Evolutionary conservation across 805 yeast species (phyloP), one percentile per base, ranked within the genome.

Genomic region (Saccharomyces mikatae): DNA sequence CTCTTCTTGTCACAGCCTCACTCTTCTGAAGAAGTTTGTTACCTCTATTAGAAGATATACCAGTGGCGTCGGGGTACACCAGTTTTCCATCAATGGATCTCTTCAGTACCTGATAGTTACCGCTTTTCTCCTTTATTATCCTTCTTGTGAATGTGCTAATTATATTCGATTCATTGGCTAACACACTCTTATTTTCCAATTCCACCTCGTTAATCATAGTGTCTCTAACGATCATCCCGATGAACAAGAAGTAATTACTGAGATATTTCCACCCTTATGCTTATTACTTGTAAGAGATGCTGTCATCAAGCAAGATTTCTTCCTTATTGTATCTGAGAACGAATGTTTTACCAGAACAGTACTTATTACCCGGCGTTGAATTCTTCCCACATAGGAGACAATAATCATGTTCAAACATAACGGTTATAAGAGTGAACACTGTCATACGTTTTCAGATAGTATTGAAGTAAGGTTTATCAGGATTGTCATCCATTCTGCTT

Each of bases 21-120:
- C 84, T 74, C 1, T 78, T 78, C 48, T 76, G 76, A 51, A 80
- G 76, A 32, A 83, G 71, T 63, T 83, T 83, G 56, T 78, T 78
- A 9, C 87, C 87, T 52, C 87, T 71, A 60, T 83, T 83, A 0
- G 80, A 71, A 1, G 71, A 64, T 21, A 73, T 70, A 4, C 76
- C 75, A 2, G 64, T 57, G 1, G 66, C 58, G 6, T 63, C 60
- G 2, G 64, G 65, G 48, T 59, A 70, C 8, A 67, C 56, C 5
- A 50, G 6, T 1, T 50, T 48, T 2, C 71, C 68, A 54, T 68
- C 67, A 11, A 51, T 22, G 9, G 71, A 61, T 48, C 65, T 60
- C 51, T 67, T 69, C 47, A 66, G 52, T 2, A 60, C 56, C n/a
- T 67, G 67, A 53, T 61, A 69, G 53, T 70, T 70, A 1, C 73